Base-by-base conservation (phyloP, 345 rosid species). In the Eucalyptus melliodora region DNA sequence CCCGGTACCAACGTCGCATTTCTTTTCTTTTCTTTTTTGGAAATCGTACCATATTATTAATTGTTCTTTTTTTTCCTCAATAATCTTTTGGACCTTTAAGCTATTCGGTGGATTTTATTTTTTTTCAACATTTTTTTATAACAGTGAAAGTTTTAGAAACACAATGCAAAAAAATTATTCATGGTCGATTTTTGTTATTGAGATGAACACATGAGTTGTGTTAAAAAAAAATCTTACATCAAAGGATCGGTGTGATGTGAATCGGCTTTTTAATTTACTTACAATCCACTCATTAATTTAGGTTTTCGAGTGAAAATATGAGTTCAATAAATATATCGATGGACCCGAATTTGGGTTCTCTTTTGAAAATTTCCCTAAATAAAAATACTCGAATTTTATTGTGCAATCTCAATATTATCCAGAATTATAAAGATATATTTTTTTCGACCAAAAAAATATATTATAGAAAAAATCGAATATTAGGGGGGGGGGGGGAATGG, bases 291-390 rank as follows among this genome's bases (percentile, higher is more conserved):
- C 14, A 27, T 30, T 62, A 11, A 12, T 13, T 27, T n/a, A 7
- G 4, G 4, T 16, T 14, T 7, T 30, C 4, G 0, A 62, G 9
- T 62, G n/a, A 21, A 62, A 11, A 4, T 16, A 30, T 14, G 5
- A 14, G 17, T 62, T 7, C 3, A 30, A 62, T 27, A 16, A 4
- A 62, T 62, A 14, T 62, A 62, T 13, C 7, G 5, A 30, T 2
- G 3, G 9, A 2, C 17, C 16, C 0, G 5, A 4, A 30, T 16
- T 62, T 15, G 2, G 1, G 10, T 14, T 30, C 3, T 30, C 2
- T 62, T 62, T 30, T 7, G 10, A 23, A 9, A 55, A 21, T 27
- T 7, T n/a, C 1, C 34, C 16, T 2, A n/a, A 16, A 65, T 15
- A 8, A n/a, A n/a, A 15, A 0, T 16, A 67, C 9, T 31, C 6